Evolutionary conservation across 331 rosid species (phyloP).

Genomic region (Pyrus hybrid): DNA sequence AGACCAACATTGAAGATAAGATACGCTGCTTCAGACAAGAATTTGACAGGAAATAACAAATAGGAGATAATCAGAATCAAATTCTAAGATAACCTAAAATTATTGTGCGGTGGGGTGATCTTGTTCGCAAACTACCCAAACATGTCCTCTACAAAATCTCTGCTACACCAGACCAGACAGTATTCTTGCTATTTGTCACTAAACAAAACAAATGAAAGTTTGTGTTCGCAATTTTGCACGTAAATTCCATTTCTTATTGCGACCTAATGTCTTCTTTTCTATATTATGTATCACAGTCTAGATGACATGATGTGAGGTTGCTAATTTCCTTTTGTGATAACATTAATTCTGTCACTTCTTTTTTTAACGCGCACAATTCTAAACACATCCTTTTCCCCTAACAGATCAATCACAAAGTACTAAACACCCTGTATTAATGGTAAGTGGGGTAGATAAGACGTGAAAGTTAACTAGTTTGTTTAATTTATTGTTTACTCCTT

Average conservation of each 20-base stretch:
- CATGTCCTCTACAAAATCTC: background rate
- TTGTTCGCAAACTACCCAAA: background rate
- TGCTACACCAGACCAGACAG: background rate
- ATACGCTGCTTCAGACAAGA: too few species aligned
- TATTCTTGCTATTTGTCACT: background rate
- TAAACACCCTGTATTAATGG: background rate
- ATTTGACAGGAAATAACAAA: background rate
- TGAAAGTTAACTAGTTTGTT: background rate
- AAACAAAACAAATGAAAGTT: background rate
- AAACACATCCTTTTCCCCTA: background rate
- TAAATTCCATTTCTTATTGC: background rate
- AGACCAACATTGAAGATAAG: background rate
- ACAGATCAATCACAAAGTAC: background rate
- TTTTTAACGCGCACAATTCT: background rate
- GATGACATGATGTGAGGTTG: background rate
- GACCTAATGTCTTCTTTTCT: background rate
- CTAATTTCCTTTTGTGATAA: background rate
- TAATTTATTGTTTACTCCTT: slow-evolving; percentile 15
- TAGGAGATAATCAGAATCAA: background rate
- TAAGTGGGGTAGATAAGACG: background rate
- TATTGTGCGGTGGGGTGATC: background rate
- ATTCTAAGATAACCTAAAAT: background rate
- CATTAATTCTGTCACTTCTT: background rate
- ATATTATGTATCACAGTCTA: background rate
- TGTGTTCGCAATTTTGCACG: background rate